phyloP scores from a whole-genome alignment of 225 moss, liverwort and hornwort genomes.

The Physcomitrellopsis africana region DNA sequence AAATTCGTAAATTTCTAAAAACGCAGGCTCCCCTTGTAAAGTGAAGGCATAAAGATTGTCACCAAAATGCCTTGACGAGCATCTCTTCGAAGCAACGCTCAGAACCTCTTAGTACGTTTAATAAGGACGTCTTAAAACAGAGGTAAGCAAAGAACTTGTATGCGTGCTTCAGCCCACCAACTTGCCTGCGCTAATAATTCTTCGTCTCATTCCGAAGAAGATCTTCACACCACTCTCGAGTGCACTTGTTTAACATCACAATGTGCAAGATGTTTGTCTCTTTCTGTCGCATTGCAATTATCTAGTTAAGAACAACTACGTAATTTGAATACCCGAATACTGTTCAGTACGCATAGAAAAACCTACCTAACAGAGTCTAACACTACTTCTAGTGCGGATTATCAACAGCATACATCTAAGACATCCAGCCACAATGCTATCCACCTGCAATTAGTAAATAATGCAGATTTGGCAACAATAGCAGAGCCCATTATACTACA shows the following conservation, averaged over 20 bases:
- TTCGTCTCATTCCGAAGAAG: background rate
- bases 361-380: background rate
- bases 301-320: slow-evolving; percentile 1
- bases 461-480: background rate
- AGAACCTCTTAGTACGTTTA: slow-evolving; percentile 7
- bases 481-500: no score
- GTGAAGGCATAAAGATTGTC: slow-evolving; percentile 4
- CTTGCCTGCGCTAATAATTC: slow-evolving; percentile 14
- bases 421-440: background rate
- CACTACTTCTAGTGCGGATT: background rate
- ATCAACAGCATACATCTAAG: slow-evolving; percentile 1
- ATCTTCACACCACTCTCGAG: slow-evolving; percentile 2
- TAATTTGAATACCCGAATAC: background rate
- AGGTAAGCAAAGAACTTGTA: background rate
- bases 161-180: slow-evolving; percentile 19
- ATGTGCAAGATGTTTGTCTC: background rate
- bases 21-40: background rate
- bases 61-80: slow-evolving; percentile 7
- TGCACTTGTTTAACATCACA: slow-evolving; percentile 6
- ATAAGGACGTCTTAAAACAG: background rate
- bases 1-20: background rate
- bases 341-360: background rate
- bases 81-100: slow-evolving; percentile 12
- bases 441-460: background rate
- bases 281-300: slow-evolving; percentile 14